These are phyloP conservation scores for Pseudozyma tsukubaensis DNA, from an alignment of 1,284 basidiomycete genomes.

Conservation along the genomic window DNA sequence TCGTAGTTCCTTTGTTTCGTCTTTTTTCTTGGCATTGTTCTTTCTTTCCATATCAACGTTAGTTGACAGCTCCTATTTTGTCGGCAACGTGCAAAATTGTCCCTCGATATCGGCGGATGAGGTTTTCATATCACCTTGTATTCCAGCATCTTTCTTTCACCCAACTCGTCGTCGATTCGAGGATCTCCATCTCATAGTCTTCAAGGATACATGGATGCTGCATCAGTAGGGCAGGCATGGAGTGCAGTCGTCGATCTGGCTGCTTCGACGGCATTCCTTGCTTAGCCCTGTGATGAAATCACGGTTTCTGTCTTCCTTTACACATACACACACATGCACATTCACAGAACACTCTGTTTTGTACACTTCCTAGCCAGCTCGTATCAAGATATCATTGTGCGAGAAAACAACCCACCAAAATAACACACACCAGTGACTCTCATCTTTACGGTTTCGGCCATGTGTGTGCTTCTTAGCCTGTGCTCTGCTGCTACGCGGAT, in stretches of 20 bases:
- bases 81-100: slow-evolving; percentile 9
- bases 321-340: slow-evolving; percentile 1
- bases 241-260: slow-evolving; percentile 20
- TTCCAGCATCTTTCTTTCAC: slow-evolving; percentile 30
- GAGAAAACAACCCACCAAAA: slow-evolving; percentile 17
- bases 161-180: slow-evolving; percentile 11
- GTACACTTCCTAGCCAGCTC: slow-evolving; percentile 12
- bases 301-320: background rate
- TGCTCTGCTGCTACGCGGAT: background rate
- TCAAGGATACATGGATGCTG: background rate
- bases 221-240: slow-evolving; percentile 4
- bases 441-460: background rate
- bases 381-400: slow-evolving; percentile 7
- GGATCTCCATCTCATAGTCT: slow-evolving; percentile 4
- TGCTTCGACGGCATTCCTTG: slow-evolving; percentile 10
- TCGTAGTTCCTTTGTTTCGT: slow-evolving; percentile 8
- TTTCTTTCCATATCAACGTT: background rate
- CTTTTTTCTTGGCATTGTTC: background rate
- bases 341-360: background rate
- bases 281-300: background rate
- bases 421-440: slow-evolving; percentile 18
- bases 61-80: background rate
- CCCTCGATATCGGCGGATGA: slow-evolving; percentile 4
- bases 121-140: slow-evolving; percentile 11
- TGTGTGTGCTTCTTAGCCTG: background rate